A percentile compares a stretch with the other conserved stretches of the same genome.
Conservation (phyloP, 768 basidiomycete genomes). For the Lactifluus hygrophoroides region DNA sequence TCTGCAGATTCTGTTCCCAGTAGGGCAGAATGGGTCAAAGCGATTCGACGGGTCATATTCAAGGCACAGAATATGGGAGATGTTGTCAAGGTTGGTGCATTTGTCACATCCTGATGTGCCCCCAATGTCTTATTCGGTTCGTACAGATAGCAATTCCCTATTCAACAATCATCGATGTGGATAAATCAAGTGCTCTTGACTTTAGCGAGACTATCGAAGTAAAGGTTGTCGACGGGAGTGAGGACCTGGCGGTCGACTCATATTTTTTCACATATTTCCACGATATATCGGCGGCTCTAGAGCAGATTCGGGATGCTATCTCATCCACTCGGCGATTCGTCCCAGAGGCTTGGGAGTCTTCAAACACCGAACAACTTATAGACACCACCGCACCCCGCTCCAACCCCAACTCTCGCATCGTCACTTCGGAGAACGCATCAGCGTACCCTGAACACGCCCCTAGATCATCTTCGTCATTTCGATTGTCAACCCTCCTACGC, state of each 20-base stretch:
- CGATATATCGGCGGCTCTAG: constrained; percentile 65
- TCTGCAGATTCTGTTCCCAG: constrained; percentile 75
- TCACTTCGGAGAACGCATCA: constrained; percentile 2
- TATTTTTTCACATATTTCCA: constrained; percentile 96
- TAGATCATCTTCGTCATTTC: constrained; percentile 40
- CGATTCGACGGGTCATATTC: constrained; percentile 89
- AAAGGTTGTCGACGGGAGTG: constrained; percentile 77
- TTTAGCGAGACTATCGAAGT: constrained; percentile 96
- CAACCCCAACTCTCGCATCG: not conserved
- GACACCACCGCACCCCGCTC: constrained; percentile 46
- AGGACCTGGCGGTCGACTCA: constrained; percentile 71
- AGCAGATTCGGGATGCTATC: constrained; percentile 73
- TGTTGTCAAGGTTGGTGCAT: constrained; percentile 79
- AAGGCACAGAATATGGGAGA: constrained; percentile 96
- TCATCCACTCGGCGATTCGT: constrained; percentile 40
- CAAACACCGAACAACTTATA: constrained; percentile 34
- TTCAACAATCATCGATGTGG: constrained; percentile 80
- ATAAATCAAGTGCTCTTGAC: constrained; percentile 81
- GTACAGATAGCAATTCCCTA: constrained; percentile 87
- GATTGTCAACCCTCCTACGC: constrained; percentile 54
- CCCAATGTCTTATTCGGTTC: not conserved
- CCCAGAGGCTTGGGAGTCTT: constrained; percentile 20
- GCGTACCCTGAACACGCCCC: constrained; percentile 29
- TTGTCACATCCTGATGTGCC: not conserved
- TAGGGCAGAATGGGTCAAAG: constrained; percentile 93